These are phyloP conservation scores for Eucalyptus polyanthemos DNA, from an alignment of 345 rosid genomes.

Conservation along the genomic window DNA sequence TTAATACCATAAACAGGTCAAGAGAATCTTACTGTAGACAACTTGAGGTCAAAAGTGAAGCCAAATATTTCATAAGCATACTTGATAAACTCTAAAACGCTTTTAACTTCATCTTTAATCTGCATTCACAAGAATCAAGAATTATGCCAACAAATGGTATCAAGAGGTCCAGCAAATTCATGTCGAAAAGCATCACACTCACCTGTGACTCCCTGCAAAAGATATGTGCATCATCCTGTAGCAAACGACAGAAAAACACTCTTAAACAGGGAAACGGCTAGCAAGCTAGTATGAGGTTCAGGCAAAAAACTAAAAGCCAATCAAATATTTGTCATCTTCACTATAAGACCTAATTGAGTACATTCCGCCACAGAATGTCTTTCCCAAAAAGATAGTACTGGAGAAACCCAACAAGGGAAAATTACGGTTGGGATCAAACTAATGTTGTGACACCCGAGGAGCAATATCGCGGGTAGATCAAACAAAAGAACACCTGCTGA, in stretches of 20 bases:
- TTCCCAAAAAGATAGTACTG: background rate
- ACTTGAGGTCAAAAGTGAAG: slow-evolving; percentile 86
- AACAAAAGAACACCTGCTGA: slow-evolving; percentile 61
- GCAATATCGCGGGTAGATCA: background rate
- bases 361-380: background rate
- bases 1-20: background rate
- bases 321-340: background rate
- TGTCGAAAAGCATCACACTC: background rate
- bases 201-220: slow-evolving; percentile 90
- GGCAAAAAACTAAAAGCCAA: background rate
- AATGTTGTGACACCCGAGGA: background rate
- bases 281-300: background rate
- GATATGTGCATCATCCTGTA: slow-evolving; percentile 96
- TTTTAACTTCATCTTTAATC: slow-evolving; percentile 78
- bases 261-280: background rate
- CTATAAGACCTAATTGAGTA: background rate
- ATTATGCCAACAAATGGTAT: background rate
- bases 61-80: slow-evolving; percentile 60
- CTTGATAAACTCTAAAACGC: slow-evolving; percentile 73
- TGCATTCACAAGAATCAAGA: slow-evolving; percentile 20
- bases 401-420: background rate
- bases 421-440: background rate
- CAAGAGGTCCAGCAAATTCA: background rate
- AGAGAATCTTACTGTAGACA: slow-evolving; percentile 61
- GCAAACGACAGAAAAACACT: background rate